Percentiles rank a stretch among this genome's conserved stretches.
Evolutionary conservation across 257 asterid genomes (phyloP).

Genomic region (Pogostemon cablin): DNA sequence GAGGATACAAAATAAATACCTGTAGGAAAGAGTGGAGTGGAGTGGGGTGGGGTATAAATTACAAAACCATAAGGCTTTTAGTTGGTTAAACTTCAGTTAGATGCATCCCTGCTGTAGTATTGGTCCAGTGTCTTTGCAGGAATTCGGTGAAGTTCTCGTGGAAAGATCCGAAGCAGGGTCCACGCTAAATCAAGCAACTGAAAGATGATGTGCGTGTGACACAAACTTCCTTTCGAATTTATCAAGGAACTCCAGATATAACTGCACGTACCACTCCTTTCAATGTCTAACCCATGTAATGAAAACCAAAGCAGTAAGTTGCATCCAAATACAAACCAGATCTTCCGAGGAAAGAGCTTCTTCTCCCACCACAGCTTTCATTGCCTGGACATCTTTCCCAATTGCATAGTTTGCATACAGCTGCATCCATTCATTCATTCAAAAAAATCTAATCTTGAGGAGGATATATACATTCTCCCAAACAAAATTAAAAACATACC

Average conservation of each 20-base stretch:
- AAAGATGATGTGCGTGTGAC: constrained; percentile 69
- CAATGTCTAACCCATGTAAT: constrained; percentile 7
- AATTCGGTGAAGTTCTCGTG: constrained; percentile 95
- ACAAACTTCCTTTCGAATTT: constrained; percentile 79
- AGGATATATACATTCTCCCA: not conserved
- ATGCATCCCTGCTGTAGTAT: constrained; percentile 79
- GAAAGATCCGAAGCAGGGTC: constrained; percentile 90
- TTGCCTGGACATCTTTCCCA: constrained; percentile 77
- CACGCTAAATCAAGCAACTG: constrained; percentile 94
- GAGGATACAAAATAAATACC: not conserved
- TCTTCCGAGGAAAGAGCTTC: constrained; percentile 84
- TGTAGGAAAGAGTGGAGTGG: no score
- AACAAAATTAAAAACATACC: constrained; percentile 40
- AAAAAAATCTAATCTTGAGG: not conserved
- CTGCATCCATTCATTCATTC: constrained; percentile 30
- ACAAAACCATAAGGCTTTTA: no score
- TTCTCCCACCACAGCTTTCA: constrained; percentile 85
- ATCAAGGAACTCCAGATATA: constrained; percentile 70
- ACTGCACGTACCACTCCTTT: constrained; percentile 38
- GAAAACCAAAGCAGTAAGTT: constrained; percentile 27
- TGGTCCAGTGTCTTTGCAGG: constrained; percentile 91
- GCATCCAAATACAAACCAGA: constrained; percentile 44
- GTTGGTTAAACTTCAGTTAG: constrained; percentile 41
- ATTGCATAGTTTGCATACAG: constrained; percentile 75
- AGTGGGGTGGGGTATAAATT: no score